phyloP scores from a whole-genome alignment of 257 asterid genomes.

The Solanum virginianum region DNA sequence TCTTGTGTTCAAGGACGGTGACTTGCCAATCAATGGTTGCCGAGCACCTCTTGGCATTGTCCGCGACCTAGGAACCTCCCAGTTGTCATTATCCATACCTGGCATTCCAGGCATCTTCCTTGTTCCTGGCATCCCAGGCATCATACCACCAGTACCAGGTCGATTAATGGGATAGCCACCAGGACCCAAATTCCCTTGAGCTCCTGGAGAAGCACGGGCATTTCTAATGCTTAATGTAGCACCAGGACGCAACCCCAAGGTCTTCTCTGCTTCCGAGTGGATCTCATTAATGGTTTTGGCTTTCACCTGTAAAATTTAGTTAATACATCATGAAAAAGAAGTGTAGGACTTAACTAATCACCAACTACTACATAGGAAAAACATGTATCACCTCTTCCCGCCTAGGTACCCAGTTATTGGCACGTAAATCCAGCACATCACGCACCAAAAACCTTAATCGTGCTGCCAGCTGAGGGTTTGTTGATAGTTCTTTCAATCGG shows the following conservation, averaged over 20 bases:
- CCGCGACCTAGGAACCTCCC: conserved; percentile 81
- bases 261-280: conserved; percentile 88
- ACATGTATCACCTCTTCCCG: conserved; percentile 65
- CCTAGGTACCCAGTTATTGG: conserved; percentile 81
- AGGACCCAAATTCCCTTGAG: conserved; percentile 46
- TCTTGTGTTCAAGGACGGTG: neutral
- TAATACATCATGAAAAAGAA: neutral
- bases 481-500: conserved; percentile 61
- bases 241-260: conserved; percentile 90
- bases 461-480: conserved; percentile 63
- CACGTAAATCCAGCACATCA: conserved; percentile 71
- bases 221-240: conserved; percentile 71
- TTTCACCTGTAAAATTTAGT: conserved; percentile 37
- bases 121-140: conserved; percentile 96
- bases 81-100: conserved; percentile 57
- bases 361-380: neutral
- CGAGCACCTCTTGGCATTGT: conserved; percentile 52
- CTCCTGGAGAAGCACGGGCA: conserved; percentile 39
- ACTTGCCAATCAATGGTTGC: neutral
- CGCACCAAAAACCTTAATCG: conserved; percentile 85
- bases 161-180: conserved; percentile 62
- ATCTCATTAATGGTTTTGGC: conserved; percentile 91
- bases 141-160: conserved; percentile 26
- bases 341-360: neutral
- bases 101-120: conserved; percentile 89